These are phyloP conservation scores for Aureobasidium leucospermi DNA, from an alignment of 2,329 filamentous ascomycete genomes.

Conservation along the genomic window DNA sequence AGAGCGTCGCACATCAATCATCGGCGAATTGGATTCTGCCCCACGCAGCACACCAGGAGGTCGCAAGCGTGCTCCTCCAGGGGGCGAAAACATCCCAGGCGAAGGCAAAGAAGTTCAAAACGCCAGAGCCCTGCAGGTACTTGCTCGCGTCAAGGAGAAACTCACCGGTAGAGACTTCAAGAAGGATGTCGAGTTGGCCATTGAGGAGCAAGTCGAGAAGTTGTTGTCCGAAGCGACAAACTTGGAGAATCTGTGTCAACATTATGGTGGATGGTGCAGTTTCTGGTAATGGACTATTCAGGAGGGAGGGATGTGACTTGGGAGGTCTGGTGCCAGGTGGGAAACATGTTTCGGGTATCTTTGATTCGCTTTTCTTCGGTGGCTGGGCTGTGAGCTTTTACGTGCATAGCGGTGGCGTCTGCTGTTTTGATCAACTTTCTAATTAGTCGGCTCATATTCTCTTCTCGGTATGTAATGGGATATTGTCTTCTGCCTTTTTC, in stretches of 20 bases:
- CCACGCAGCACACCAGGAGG: conserved; percentile 5
- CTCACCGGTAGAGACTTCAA: conserved; percentile 91
- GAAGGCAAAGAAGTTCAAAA: conserved; percentile 72
- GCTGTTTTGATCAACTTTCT: not conserved
- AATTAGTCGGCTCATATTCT: too few species aligned
- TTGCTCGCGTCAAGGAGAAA: conserved; percentile 90
- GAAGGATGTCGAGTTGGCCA: conserved; percentile 71
- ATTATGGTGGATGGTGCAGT: conserved; percentile 98
- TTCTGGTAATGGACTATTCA: conserved; percentile 65
- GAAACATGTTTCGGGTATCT: not conserved
- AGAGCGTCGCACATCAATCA: conserved; percentile 54
- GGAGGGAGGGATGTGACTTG: not conserved
- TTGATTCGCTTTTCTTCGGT: not conserved
- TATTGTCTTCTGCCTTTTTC: too few species aligned
- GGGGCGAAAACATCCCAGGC: conserved; percentile 18
- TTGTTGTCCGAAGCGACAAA: conserved; percentile 93
- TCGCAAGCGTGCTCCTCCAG: conserved; percentile 1
- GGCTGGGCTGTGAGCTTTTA: not conserved
- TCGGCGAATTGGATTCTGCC: conserved; percentile 31
- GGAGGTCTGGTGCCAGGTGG: not conserved
- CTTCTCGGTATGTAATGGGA: too few species aligned
- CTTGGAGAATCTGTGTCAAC: conserved; percentile 94
- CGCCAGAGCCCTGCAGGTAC: conserved; percentile 81
- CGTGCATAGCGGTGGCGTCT: conserved; percentile 7
- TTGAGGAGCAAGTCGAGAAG: conserved; percentile 86